Percentiles rank a stretch among this genome's conserved stretches.
phyloP scores from a whole-genome alignment of 2,329 filamentous ascomycete genomes.

The Penicillium hesseltinei region DNA sequence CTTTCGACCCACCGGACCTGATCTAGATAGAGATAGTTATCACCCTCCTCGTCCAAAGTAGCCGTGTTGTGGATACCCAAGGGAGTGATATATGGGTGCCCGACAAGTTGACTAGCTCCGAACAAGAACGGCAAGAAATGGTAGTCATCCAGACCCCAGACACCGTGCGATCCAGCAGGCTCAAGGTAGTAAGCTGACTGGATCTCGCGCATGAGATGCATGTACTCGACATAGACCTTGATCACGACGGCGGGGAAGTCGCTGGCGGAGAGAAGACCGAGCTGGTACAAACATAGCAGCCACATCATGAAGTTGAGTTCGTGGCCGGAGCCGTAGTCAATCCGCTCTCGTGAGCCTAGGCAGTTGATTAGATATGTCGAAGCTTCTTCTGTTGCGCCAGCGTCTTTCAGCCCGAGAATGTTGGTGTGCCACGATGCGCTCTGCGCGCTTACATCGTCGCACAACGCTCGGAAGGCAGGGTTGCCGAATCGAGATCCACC shows the following conservation, averaged over 20 bases:
- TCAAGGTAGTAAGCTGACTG: constrained; percentile 96
- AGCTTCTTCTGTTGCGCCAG: constrained; percentile 64
- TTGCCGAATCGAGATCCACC: constrained; percentile 92
- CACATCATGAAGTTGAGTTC: constrained; percentile 97
- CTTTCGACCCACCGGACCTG: constrained; percentile 93
- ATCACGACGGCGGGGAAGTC: constrained; percentile 76
- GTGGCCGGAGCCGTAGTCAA: constrained; percentile 96
- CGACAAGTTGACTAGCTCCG: constrained; percentile 82
- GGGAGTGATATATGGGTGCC: constrained; percentile 77
- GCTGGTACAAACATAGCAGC: constrained; percentile 88
- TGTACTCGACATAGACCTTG: constrained; percentile 76
- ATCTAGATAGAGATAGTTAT: constrained; percentile 84
- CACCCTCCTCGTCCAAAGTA: constrained; percentile 78
- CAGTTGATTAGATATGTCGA: constrained; percentile 77
- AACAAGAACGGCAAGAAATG: constrained; percentile 96
- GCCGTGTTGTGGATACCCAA: constrained; percentile 83
- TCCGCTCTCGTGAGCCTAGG: constrained; percentile 80
- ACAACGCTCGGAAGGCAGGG: constrained; percentile 79
- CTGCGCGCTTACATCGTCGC: constrained; percentile 53
- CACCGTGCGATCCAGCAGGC: constrained; percentile 92
- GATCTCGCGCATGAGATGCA: constrained; percentile 79
- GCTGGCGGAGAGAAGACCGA: constrained; percentile 60
- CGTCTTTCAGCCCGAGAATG: constrained; percentile 38
- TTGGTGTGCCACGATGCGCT: constrained; percentile 43
- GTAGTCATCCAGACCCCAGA: constrained; percentile 97